phyloP scores from a whole-genome alignment of 2,329 filamentous ascomycete species.

The Trichoderma atrobrunneum region DNA sequence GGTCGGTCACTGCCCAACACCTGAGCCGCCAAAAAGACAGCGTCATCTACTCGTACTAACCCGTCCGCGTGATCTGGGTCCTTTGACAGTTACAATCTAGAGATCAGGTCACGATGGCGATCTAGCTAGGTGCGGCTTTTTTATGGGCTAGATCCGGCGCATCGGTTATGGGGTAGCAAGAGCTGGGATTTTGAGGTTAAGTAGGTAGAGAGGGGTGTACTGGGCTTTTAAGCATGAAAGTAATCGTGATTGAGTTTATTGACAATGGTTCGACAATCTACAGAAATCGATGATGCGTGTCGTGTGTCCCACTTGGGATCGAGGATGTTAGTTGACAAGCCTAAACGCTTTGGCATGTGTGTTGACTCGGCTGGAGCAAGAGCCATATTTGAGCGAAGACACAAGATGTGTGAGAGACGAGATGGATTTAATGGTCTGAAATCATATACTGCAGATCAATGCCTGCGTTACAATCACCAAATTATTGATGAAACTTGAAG shows the following conservation, averaged over 20 bases:
- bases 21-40: neutral
- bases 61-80: constrained; percentile 3
- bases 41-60: neutral
- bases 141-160: neutral
- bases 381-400: neutral
- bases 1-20: neutral
- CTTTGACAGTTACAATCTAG: neutral
- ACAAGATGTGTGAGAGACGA: neutral
- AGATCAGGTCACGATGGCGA: constrained; percentile 12
- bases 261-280: neutral
- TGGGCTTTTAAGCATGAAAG: constrained; percentile 20
- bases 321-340: neutral
- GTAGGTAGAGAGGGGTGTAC: neutral
- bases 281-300: neutral
- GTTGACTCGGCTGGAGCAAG: neutral
- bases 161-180: neutral
- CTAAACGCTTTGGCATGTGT: neutral
- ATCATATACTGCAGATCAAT: neutral
- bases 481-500: neutral
- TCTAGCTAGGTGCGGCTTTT: constrained; percentile 8
- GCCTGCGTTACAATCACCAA: neutral
- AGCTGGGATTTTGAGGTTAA: neutral
- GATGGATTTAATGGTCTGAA: neutral
- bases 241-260: neutral
- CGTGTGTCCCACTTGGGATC: neutral